phyloP scores from a whole-genome alignment of 768 basidiomycete genomes.

The Crassisporium funariophilum region DNA sequence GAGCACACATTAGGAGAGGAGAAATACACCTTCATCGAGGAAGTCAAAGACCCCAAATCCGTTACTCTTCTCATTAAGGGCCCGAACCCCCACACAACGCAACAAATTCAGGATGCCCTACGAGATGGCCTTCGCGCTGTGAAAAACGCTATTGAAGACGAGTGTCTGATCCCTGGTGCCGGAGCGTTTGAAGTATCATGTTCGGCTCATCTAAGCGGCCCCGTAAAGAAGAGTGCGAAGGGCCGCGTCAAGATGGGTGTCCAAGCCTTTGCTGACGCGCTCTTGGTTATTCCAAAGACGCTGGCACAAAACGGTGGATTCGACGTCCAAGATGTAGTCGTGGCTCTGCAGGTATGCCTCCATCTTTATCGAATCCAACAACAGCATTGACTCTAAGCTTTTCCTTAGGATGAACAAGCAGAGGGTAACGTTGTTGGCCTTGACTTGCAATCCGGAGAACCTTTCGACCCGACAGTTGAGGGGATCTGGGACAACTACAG shows the following conservation, averaged over 20 bases:
- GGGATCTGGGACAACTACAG: constrained; percentile 99
- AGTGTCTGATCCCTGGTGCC: constrained; percentile 88
- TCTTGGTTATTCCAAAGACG: constrained; percentile 95
- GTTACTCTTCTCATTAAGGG: constrained; percentile 98
- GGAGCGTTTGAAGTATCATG: constrained; percentile 97
- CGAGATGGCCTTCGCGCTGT: constrained; percentile 95
- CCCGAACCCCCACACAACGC: constrained; percentile 93
- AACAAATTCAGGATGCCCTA: constrained; percentile 97
- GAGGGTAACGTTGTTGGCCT: constrained; percentile 93
- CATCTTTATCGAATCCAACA: not conserved
- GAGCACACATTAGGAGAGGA: constrained; percentile 99
- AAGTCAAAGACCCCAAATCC: constrained; percentile 92
- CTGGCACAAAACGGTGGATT: constrained; percentile 95
- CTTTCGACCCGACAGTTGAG: constrained; percentile 93
- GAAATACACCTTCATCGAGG: constrained; percentile 97
- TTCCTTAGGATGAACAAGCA: constrained; percentile 80
- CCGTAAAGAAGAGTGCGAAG: constrained; percentile 84
- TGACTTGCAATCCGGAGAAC: constrained; percentile 91
- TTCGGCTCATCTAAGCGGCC: constrained; percentile 77
- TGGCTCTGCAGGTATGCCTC: constrained; percentile 74
- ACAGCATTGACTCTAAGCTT: not conserved
- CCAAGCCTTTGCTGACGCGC: constrained; percentile 93
- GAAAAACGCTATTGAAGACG: constrained; percentile 96
- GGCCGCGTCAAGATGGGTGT: constrained; percentile 97
- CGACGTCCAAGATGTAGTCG: constrained; percentile 94